Conservation (phyloP, 768 basidiomycete species). For the Rhodosporidiobolus sp. region DNA sequence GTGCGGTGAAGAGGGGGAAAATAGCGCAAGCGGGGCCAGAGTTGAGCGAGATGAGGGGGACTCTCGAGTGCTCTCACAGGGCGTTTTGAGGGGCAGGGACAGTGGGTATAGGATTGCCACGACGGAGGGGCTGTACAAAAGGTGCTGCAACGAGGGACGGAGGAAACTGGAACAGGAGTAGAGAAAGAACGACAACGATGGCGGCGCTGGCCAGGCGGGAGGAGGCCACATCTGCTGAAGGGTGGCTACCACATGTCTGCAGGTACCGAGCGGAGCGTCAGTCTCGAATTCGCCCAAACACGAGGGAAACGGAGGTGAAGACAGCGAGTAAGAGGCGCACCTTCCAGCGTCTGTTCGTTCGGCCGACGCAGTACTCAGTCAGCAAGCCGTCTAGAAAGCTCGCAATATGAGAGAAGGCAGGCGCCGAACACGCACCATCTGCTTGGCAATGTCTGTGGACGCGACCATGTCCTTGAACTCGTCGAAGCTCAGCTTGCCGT, state of each 20-base stretch:
- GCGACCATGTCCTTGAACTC: conserved; percentile 97
- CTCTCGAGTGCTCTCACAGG: neutral
- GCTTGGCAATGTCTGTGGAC: conserved; percentile 97
- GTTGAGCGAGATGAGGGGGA: neutral
- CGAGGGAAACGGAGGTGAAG: no score
- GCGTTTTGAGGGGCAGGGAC: no score
- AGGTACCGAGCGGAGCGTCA: neutral
- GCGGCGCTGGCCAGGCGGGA: no score
- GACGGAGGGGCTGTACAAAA: no score
- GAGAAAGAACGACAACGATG: no score
- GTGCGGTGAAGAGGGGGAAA: neutral
- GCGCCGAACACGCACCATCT: conserved; percentile 73
- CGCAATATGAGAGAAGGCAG: neutral
- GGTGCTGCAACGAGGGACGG: no score
- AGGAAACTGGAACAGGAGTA: no score
- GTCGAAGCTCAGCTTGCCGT: conserved; percentile 94
- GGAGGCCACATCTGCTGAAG: no score
- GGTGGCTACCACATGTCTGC: conserved; percentile 37
- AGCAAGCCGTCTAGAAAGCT: neutral
- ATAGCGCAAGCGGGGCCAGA: neutral
- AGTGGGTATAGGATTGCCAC: no score
- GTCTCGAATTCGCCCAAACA: accelerated
- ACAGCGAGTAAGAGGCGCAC: neutral
- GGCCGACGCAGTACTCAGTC: no score
- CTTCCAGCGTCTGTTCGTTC: conserved; percentile 20